phyloP scores from a whole-genome alignment of 1,284 basidiomycete genomes.

The Albatrellus sp. region DNA sequence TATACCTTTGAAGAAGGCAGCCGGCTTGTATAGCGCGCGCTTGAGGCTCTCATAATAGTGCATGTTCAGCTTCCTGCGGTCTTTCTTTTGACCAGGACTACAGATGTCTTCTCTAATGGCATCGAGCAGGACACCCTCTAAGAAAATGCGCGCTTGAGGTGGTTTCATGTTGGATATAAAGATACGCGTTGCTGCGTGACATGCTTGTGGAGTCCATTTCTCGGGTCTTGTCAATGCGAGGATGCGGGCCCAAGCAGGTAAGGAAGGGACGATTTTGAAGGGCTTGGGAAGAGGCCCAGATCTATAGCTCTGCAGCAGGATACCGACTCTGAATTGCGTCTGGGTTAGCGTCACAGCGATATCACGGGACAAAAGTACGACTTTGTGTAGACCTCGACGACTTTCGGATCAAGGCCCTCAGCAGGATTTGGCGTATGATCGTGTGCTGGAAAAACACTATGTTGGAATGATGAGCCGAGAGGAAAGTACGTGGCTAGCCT shows the following conservation, averaged over 20 bases:
- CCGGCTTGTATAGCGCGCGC: constrained; percentile 90
- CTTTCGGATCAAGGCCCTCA: constrained; percentile 91
- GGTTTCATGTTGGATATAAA: constrained; percentile 98
- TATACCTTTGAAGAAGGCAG: constrained; percentile 97
- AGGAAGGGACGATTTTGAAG: constrained; percentile 96
- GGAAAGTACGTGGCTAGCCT: constrained; percentile 24
- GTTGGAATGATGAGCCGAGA: background rate
- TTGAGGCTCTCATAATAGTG: constrained; percentile 93
- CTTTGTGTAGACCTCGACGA: constrained; percentile 94
- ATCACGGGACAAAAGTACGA: constrained; percentile 24
- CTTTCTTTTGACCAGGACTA: constrained; percentile 29
- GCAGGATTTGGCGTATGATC: constrained; percentile 70
- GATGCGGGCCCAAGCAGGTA: constrained; percentile 93
- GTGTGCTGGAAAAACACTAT: constrained; percentile 2
- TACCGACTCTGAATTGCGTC: constrained; percentile 54
- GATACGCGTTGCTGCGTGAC: constrained; percentile 87
- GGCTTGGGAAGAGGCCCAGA: constrained; percentile 94
- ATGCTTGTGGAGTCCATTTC: constrained; percentile 93
- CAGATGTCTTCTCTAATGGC: constrained; percentile 86
- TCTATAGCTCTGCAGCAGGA: constrained; percentile 83
- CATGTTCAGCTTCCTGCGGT: constrained; percentile 81
- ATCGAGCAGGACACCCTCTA: constrained; percentile 87
- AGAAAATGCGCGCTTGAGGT: constrained; percentile 86
- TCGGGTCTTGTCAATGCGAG: constrained; percentile 89
- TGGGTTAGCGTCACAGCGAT: background rate